Percentiles rank a stretch among this genome's conserved stretches.
phyloP scores from a whole-genome alignment of 495 filamentous ascomycete species.

The Aspergillus diversus region DNA sequence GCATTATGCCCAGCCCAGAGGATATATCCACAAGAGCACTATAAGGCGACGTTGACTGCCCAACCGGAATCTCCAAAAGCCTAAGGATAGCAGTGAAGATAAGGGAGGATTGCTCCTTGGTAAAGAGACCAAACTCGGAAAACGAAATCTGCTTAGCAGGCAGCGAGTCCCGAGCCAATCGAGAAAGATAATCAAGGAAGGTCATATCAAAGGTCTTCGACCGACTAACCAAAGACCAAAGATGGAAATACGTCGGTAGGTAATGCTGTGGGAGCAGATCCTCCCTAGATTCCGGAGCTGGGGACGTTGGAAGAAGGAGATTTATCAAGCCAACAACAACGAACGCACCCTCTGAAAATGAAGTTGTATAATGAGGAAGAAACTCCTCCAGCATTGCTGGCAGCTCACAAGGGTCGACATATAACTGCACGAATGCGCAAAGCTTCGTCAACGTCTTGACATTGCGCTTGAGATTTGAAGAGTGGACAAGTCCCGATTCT shows the following conservation, averaged over 20 bases:
- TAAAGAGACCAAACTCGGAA: conserved; percentile 87
- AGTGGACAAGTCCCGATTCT: conserved; percentile 69
- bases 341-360: conserved; percentile 85
- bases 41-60: conserved; percentile 93
- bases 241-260: conserved; percentile 89
- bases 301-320: conserved; percentile 82
- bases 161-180: conserved; percentile 82
- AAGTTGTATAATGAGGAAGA: conserved; percentile 93
- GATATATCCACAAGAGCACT: conserved; percentile 76
- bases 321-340: conserved; percentile 86
- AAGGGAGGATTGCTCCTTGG: conserved; percentile 85
- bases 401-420: conserved; percentile 87
- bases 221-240: conserved; percentile 91
- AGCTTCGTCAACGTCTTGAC: conserved; percentile 81
- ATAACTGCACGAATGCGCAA: conserved; percentile 84
- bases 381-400: conserved; percentile 91
- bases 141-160: conserved; percentile 76
- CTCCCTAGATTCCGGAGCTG: conserved; percentile 68
- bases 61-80: conserved; percentile 93
- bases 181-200: conserved; percentile 87
- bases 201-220: conserved; percentile 85
- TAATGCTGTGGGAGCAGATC: conserved; percentile 81
- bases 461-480: conserved; percentile 67
- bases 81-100: conserved; percentile 92
- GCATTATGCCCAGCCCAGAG: conserved; percentile 77